Evolutionary conservation across 768 basidiomycete genomes (phyloP), one percentile per base, ranked within the genome.

Genomic region (Trametopsis cervina): DNA sequence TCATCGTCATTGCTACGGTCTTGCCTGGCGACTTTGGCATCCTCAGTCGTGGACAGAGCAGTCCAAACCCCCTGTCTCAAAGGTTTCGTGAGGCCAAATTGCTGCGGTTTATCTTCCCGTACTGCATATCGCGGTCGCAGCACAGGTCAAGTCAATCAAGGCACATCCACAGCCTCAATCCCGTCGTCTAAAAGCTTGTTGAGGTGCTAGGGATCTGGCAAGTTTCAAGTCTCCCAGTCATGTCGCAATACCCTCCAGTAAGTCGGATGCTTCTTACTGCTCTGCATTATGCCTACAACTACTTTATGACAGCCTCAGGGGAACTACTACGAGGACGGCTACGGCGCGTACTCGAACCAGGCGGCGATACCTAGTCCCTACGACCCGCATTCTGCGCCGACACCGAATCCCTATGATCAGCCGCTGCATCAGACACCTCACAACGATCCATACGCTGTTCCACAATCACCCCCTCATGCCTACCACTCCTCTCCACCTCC

Each of bases 301-400:
- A 80, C 74, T 78, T 3, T 81, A 86, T 62, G 81, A 85, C 44
- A 35, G 62, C 77, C 71, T 12, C 82, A 83, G 54, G 72, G 67
- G 15, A 64, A 76, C 23, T 75, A 74, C 47, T 83, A 85, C 63
- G 83, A 84, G 57, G 83, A 87, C 50, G 81, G 82, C 0, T 81
- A 81, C 62, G 69, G 67, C 51, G 72, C 76, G 6, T 78, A 83
- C 69, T 49, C 55, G 42, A 21, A 50, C 50, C n/a, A n/a, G n/a
- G n/a, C n/a, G n/a, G 44, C 53, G 36, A 26, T 43, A 50, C 52
- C 56, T 43, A 58, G 61, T 47, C 60, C 53, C 41, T 61, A 60
- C 57, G 52, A 63, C 20, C 33, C 58, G 17, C 56, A 66, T 49
- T 57, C 57, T 29, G 39, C 49, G 25, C 39, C 51, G 46, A 67